These are phyloP conservation scores for Ramaria sp. DNA, from an alignment of 768 basidiomycete genomes.

Conservation along the genomic window DNA sequence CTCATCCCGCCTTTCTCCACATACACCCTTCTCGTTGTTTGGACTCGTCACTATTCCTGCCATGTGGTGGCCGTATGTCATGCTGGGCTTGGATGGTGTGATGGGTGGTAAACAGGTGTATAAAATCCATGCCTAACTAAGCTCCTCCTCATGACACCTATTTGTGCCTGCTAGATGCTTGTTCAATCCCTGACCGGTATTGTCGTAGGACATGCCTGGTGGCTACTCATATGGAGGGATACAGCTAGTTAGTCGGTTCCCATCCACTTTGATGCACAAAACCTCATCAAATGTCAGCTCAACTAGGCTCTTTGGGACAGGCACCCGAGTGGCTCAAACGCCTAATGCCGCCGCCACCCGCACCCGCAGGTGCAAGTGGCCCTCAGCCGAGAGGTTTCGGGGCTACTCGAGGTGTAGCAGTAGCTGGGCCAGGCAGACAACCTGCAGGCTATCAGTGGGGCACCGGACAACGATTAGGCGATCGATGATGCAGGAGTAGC, in stretches of 20 bases:
- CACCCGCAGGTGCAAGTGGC: conserved; percentile 16
- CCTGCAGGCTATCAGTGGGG: conserved; percentile 41
- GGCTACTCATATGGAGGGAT: conserved; percentile 25
- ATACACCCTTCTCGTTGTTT: conserved; percentile 62
- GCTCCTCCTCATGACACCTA: neutral
- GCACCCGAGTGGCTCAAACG: conserved; percentile 53
- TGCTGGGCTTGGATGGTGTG: conserved; percentile 65
- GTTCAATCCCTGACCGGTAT: conserved; percentile 54
- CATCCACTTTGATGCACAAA: neutral
- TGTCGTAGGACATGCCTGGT: conserved; percentile 73
- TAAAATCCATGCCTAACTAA: neutral
- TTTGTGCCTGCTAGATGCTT: conserved; percentile 30
- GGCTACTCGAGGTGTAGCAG: conserved; percentile 26
- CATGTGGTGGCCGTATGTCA: conserved; percentile 60
- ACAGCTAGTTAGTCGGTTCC: neutral
- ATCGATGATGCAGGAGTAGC: neutral
- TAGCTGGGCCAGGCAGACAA: conserved; percentile 14
- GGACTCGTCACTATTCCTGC: conserved; percentile 69
- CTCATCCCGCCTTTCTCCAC: conserved; percentile 51
- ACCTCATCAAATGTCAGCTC: neutral
- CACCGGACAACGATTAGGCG: conserved; percentile 39
- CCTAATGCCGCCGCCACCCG: conserved; percentile 29
- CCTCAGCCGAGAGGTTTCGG: conserved; percentile 21
- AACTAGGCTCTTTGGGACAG: conserved; percentile 20
- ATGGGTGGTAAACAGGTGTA: conserved; percentile 35